Conservation (phyloP, 495 filamentous ascomycete species). For the Aspergillus carlsbadensis region DNA sequence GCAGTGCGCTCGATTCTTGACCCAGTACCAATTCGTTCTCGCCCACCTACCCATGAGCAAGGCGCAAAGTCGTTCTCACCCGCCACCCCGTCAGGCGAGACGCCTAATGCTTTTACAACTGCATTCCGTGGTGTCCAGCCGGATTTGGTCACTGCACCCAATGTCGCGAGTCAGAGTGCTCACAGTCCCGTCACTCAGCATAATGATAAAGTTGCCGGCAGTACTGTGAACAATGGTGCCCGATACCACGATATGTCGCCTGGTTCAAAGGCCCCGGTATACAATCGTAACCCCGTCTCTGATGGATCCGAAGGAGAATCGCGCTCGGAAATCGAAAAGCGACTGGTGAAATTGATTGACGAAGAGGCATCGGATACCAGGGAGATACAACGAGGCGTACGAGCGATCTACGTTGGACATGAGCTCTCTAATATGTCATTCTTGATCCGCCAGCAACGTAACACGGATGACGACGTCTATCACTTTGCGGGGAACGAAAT, state of each 20-base stretch:
- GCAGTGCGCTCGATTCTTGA: constrained; percentile 47
- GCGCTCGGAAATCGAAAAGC: constrained; percentile 41
- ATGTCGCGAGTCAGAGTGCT: constrained; percentile 12
- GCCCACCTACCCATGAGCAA: constrained; percentile 32
- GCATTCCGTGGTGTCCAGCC: constrained; percentile 27
- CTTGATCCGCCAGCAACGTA: constrained; percentile 48
- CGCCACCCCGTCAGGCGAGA: constrained; percentile 15
- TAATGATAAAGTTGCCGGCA: constrained; percentile 15
- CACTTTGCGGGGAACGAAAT: constrained; percentile 51
- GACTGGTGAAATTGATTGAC: constrained; percentile 47
- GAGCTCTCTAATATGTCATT: constrained; percentile 54
- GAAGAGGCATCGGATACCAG: constrained; percentile 42
- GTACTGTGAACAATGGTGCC: background rate
- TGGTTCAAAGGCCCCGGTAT: constrained; percentile 25
- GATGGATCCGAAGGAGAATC: constrained; percentile 34
- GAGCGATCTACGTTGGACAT: constrained; percentile 50
- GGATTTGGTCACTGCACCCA: constrained; percentile 15
- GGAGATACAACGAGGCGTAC: constrained; percentile 46
- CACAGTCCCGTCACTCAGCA: constrained; percentile 6
- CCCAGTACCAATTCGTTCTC: constrained; percentile 50
- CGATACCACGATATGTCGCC: constrained; percentile 22
- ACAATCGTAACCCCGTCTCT: constrained; percentile 25
- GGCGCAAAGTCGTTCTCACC: constrained; percentile 23
- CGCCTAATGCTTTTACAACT: constrained; percentile 33
- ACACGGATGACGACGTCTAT: constrained; percentile 46